Conservation (phyloP, 768 basidiomycete species). For the Boletales sp. region DNA sequence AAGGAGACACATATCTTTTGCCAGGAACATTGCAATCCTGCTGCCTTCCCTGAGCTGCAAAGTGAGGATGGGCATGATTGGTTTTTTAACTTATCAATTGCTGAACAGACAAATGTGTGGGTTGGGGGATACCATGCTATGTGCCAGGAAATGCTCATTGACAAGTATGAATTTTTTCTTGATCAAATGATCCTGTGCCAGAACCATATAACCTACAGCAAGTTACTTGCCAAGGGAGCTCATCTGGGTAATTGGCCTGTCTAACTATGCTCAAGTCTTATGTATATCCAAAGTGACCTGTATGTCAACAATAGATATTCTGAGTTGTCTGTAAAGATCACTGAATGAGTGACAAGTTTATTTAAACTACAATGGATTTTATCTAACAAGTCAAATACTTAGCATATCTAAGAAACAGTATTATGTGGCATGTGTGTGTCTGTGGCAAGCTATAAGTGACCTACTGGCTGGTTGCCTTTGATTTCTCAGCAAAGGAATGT, state of each 20-base stretch:
- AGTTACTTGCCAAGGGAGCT: neutral
- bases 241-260: conserved; percentile 4
- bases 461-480: too few species aligned
- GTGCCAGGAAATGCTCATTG: conserved; percentile 29
- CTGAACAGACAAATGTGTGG: conserved; percentile 38
- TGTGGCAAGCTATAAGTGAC: too few species aligned
- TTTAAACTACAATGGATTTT: too few species aligned
- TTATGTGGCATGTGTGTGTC: too few species aligned
- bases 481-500: too few species aligned
- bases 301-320: too few species aligned
- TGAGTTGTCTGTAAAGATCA: too few species aligned
- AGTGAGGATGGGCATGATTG: conserved; percentile 22
- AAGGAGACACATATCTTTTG: conserved; percentile 24
- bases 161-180: conserved; percentile 34
- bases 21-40: conserved; percentile 29
- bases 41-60: conserved; percentile 25
- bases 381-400: too few species aligned
- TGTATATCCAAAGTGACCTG: too few species aligned
- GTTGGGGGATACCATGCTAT: conserved; percentile 34
- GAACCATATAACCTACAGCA: conserved; percentile 10
- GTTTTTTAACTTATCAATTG: conserved; percentile 35
- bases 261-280: neutral
- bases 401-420: too few species aligned
- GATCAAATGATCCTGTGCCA: conserved; percentile 33
- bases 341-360: too few species aligned